Evolutionary conservation across 768 basidiomycete species (phyloP).

Genomic region (Termitomyces sp.): DNA sequence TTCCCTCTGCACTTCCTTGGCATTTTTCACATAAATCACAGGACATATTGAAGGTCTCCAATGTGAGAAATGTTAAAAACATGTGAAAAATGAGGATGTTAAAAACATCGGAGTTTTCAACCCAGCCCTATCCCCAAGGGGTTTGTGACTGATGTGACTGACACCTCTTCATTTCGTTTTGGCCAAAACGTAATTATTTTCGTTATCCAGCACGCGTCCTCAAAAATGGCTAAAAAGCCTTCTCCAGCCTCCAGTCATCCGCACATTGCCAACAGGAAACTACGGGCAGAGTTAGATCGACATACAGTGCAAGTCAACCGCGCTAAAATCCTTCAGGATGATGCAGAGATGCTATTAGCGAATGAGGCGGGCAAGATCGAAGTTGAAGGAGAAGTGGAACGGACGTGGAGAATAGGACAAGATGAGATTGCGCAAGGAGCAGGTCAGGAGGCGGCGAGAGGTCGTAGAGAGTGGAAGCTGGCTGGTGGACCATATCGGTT

Average conservation of each 20-base stretch:
- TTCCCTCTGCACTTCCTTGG: no score
- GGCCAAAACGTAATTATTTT: background rate
- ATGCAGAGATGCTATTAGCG: slow-evolving; percentile 68
- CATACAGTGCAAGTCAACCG: slow-evolving; percentile 61
- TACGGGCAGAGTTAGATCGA: slow-evolving; percentile 64
- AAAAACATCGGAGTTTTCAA: no score
- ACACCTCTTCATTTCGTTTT: background rate
- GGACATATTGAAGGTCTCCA: no score
- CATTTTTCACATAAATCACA: no score
- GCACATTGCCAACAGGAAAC: slow-evolving; percentile 72
- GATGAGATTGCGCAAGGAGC: slow-evolving; percentile 65
- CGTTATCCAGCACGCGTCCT: background rate
- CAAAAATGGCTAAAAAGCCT: slow-evolving; percentile 23
- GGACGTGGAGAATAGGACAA: slow-evolving; percentile 88
- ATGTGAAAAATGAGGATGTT: no score
- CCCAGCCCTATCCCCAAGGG: no score
- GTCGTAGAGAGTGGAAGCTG: slow-evolving; percentile 74
- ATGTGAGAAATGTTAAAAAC: no score
- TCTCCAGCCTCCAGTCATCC: slow-evolving; percentile 45
- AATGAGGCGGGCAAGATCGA: slow-evolving; percentile 73
- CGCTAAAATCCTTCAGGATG: slow-evolving; percentile 57
- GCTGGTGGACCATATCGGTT: slow-evolving; percentile 84
- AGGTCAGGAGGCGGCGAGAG: slow-evolving; percentile 72
- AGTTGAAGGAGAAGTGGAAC: slow-evolving; percentile 76
- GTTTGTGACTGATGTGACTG: slow-evolving; percentile 1